phyloP scores from a whole-genome alignment of 2,329 filamentous ascomycete species.

The Neofusicoccum sp. region DNA sequence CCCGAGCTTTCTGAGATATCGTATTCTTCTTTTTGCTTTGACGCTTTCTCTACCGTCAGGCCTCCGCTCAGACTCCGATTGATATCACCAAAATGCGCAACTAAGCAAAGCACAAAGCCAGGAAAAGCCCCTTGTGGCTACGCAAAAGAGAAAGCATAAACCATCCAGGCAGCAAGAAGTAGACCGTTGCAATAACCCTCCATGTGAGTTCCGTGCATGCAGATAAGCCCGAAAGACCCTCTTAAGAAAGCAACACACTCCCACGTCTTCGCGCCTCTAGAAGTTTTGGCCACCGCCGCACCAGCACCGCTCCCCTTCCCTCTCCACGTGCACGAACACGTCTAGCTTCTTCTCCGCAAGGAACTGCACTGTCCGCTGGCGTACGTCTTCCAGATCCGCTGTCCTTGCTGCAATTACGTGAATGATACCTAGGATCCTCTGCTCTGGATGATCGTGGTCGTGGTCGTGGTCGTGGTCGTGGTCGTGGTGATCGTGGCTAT shows the following conservation, averaged over 20 bases:
- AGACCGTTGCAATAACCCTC: too few relatives aligned
- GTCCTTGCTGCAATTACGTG: constrained; percentile 75
- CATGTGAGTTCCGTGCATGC: neutral
- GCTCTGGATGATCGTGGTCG: constrained; percentile 43
- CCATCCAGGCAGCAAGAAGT: too few relatives aligned
- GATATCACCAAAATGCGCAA: too few relatives aligned
- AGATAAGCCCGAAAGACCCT: neutral
- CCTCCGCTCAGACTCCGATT: too few relatives aligned
- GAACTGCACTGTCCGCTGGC: constrained; percentile 71
- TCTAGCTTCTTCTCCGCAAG: constrained; percentile 71
- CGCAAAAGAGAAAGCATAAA: too few relatives aligned
- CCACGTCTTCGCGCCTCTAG: neutral
- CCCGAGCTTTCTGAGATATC: neutral
- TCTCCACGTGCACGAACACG: constrained; percentile 82
- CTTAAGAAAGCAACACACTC: neutral
- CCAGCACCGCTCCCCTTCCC: constrained; percentile 70
- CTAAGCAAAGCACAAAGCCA: too few relatives aligned
- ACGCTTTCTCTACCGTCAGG: neutral
- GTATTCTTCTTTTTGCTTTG: neutral
- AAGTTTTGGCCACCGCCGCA: constrained; percentile 51
- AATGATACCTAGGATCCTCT: constrained; percentile 74
- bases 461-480: constrained; percentile 35
- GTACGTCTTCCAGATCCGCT: constrained; percentile 77
- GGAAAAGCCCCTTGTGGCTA: too few relatives aligned
- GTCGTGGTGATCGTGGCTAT: constrained; percentile 30